Percentiles rank a stretch among this genome's conserved stretches.
These are phyloP conservation scores for Clarireedia hainanense DNA, from an alignment of 2,329 filamentous ascomycete genomes.

Conservation along the genomic window DNA sequence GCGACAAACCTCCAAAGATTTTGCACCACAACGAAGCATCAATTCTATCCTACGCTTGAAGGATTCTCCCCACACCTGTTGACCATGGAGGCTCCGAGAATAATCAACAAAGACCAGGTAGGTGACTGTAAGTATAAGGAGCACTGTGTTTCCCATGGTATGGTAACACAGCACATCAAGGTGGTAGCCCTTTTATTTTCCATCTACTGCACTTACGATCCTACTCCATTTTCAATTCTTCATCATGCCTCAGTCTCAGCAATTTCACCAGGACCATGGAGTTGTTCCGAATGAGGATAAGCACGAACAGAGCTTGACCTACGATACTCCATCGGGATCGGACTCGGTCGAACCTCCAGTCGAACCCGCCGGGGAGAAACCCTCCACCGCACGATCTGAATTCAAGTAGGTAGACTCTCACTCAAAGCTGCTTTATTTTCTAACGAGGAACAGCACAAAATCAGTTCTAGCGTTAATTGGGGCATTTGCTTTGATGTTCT, in stretches of 20 bases:
- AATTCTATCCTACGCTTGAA: no score
- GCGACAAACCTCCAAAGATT: not conserved
- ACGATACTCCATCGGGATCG: not conserved
- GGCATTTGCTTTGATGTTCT: constrained; percentile 21
- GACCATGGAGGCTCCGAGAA: no score
- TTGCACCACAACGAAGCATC: no score
- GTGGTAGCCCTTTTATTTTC: no score
- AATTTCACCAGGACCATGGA: not conserved
- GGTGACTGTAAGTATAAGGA: no score
- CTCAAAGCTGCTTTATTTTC: not conserved
- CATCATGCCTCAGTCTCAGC: no score
- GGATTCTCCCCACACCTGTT: no score
- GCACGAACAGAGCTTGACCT: not conserved
- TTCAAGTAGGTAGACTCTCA: constrained; percentile 7
- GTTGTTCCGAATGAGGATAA: not conserved
- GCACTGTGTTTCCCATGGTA: no score
- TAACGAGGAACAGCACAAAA: not conserved
- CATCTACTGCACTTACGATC: no score
- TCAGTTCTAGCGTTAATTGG: constrained; percentile 12
- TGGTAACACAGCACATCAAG: no score
- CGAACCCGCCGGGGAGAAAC: not conserved
- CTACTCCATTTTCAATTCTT: no score
- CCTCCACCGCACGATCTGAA: not conserved
- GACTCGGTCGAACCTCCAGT: not conserved
- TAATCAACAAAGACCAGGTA: no score